phyloP scores from a whole-genome alignment of 805 yeast genomes.

The Barnettozyma pratensis region DNA sequence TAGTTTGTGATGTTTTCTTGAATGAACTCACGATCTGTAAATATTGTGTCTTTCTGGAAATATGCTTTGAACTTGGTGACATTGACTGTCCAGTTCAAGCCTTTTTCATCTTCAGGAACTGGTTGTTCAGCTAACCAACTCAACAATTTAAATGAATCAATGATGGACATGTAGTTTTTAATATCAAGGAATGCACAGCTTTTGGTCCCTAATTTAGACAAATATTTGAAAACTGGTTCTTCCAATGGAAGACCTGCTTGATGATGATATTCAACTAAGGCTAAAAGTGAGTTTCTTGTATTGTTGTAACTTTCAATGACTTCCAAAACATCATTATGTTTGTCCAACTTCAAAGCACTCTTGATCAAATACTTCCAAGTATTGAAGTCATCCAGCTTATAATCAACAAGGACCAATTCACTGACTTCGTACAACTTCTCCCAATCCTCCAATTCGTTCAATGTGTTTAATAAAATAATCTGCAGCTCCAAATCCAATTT shows the following conservation, averaged over 20 bases:
- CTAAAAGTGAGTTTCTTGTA: constrained; percentile 55
- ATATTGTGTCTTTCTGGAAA: constrained; percentile 20
- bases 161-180: constrained; percentile 25
- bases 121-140: constrained; percentile 23
- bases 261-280: constrained; percentile 42
- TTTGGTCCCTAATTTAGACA: constrained; percentile 45
- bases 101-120: constrained; percentile 16
- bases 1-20: constrained; percentile 34
- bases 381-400: constrained; percentile 66
- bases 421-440: constrained; percentile 37
- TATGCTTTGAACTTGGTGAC: constrained; percentile 43
- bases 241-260: constrained; percentile 16
- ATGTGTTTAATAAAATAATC: constrained; percentile 44
- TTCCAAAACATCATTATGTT: constrained; percentile 24
- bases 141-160: constrained; percentile 14
- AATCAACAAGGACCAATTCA: constrained; percentile 36
- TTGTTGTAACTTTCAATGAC: constrained; percentile 28
- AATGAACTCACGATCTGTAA: constrained; percentile 23
- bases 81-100: constrained; percentile 33
- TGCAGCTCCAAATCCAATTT: constrained; percentile 58
- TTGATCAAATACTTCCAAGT: constrained; percentile 59
- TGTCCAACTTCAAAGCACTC: constrained; percentile 36
- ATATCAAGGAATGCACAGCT: constrained; percentile 65
- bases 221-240: constrained; percentile 30
- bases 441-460: constrained; percentile 40